phyloP scores from a whole-genome alignment of 495 filamentous ascomycete species.

The Lentithecium fluviatile region DNA sequence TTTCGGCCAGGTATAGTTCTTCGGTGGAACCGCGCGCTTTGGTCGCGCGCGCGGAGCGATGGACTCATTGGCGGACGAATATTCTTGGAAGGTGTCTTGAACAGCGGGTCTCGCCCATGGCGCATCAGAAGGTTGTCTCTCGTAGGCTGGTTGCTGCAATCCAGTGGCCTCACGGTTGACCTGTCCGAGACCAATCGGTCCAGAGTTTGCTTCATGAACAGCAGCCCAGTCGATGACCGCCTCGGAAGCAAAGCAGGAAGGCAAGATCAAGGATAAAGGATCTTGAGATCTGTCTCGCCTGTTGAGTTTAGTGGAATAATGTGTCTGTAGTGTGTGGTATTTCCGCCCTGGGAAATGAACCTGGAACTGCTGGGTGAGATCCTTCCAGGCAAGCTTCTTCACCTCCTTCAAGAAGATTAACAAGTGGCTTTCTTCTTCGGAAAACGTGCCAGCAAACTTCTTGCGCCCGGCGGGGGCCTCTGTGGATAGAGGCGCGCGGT shows the following conservation, averaged over 20 bases:
- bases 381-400: conserved; percentile 11
- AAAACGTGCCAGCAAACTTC: background rate
- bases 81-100: background rate
- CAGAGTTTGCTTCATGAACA: conserved; percentile 4
- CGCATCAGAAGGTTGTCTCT: background rate
- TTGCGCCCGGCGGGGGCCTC: background rate
- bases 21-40: conserved; percentile 1
- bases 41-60: background rate
- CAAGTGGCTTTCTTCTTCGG: conserved; percentile 19
- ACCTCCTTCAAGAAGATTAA: conserved; percentile 29
- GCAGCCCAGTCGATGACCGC: conserved; percentile 5
- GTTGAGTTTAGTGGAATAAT: conserved; percentile 16
- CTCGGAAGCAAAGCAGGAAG: conserved; percentile 10
- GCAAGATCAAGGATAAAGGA: conserved; percentile 6
- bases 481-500: background rate
- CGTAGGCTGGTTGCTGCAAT: background rate
- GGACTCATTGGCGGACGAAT: conserved; percentile 8
- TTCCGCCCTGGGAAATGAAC: conserved; percentile 7
- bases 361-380: conserved; percentile 2
- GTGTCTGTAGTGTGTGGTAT: conserved; percentile 1
- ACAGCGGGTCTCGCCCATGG: background rate
- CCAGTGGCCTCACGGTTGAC: background rate
- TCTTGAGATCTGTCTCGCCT: conserved; percentile 23
- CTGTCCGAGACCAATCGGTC: background rate
- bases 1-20: conserved; percentile 23